These are phyloP conservation scores for Carpinus viminea DNA, from an alignment of 306 rosid species.

Conservation along the genomic window DNA sequence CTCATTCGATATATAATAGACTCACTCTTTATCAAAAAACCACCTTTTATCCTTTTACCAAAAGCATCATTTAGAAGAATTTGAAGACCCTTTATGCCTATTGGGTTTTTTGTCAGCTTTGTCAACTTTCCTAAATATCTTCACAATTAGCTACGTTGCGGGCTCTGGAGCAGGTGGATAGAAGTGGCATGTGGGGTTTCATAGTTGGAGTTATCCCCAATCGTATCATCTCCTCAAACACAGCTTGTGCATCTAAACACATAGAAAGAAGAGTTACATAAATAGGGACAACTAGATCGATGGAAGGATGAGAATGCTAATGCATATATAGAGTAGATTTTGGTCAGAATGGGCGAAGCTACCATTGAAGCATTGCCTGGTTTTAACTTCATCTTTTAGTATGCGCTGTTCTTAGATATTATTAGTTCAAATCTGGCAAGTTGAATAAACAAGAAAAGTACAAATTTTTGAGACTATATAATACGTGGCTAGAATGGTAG, in stretches of 20 bases:
- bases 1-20: no score
- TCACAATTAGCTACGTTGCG: conserved; percentile 77
- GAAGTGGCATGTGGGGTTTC: conserved; percentile 93
- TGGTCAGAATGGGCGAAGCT: not conserved
- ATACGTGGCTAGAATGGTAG: not conserved
- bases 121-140: conserved; percentile 33
- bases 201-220: conserved; percentile 84
- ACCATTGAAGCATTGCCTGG: not conserved
- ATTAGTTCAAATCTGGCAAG: not conserved
- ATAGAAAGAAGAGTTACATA: not conserved
- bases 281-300: not conserved
- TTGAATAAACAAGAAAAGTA: not conserved
- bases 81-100: no score
- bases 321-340: not conserved
- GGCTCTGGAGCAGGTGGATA: conserved; percentile 69
- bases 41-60: no score
- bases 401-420: not conserved
- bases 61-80: no score
- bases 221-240: conserved; percentile 78
- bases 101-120: no score
- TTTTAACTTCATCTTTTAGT: not conserved
- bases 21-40: no score
- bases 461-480: not conserved
- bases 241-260: conserved; percentile 62
- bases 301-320: no score